Evolutionary conservation across 2,329 filamentous ascomycete species (phyloP), one percentile per base, ranked within the genome.

Genomic region (Nigrospora osmanthi): DNA sequence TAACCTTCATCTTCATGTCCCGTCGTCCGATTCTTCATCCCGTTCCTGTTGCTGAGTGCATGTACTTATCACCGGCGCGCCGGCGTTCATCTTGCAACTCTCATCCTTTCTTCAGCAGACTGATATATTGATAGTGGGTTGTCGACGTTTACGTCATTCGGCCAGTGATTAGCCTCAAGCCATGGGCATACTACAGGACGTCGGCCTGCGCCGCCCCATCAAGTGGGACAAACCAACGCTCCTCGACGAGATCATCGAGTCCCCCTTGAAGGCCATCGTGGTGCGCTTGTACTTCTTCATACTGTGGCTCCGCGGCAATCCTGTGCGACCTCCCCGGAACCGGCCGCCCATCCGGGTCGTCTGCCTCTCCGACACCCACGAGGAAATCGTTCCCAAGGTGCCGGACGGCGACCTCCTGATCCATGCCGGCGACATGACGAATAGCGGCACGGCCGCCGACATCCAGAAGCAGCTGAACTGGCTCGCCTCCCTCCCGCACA

Each of bases 341-440:
- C 70, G 69, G 45, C 70, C 68, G 1, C 67, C 78, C 7, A 78
- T 96, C 58, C 81, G 82, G 48, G 75, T 96, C 23, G 87, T 96
- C 51, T 95, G 88, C 66, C 80, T 96, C 51, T 91, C 89, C 11
- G 91, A 96, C 66, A 96, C 91, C 0, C 91, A 96, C 67, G 80
- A 79, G 48, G 72, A 76, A 36, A 72, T 73, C 11, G 68, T 79
- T 9, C 54, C 64, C 15, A 54, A 71, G n/a, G 72, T 94, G 1
- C 89, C 89, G 0, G 65, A 75, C 11, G 90, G 89, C 45, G 89
- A 96, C 62, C 72, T 96, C 17, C 77, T 97, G 40, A 85, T 97
- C 54, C 91, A 96, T 60, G 87, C 89, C 2, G 91, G 91, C 34
- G 91, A 97, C 66, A 72, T 95, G 56, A 85, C 83, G 44, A 82